Conservation (phyloP, 148 eudicot species). For the Suaeda aralocaspica region DNA sequence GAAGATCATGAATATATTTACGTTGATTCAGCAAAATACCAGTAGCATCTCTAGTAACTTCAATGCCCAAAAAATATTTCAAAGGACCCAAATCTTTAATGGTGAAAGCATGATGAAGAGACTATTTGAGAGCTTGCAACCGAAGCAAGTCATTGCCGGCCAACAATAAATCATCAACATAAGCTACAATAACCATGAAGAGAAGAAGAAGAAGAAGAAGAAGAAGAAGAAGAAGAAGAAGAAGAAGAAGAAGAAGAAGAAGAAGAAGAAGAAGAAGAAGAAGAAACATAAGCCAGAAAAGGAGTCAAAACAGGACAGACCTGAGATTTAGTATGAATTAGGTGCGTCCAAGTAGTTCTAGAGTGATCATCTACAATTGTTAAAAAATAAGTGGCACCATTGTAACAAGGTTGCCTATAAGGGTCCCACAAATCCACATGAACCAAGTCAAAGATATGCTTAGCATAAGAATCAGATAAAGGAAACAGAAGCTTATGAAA, state of each 20-base stretch:
- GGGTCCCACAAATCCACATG: slow-evolving; percentile 5
- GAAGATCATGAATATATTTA: background rate
- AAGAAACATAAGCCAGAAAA: no score
- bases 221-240: no score
- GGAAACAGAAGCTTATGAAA: background rate
- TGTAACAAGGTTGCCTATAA: background rate
- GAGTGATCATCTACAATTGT: slow-evolving; percentile 1
- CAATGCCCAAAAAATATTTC: background rate
- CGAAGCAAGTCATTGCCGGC: no score
- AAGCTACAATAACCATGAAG: background rate
- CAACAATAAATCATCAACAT: background rate
- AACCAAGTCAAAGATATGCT: background rate
- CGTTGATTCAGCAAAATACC: background rate
- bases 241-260: no score
- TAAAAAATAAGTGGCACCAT: background rate
- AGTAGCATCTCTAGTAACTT: background rate
- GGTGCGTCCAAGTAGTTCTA: background rate
- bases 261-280: no score
- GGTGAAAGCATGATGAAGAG: background rate
- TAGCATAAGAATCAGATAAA: background rate
- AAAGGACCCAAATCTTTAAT: background rate
- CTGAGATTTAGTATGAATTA: background rate
- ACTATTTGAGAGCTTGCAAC: no score
- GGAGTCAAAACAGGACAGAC: background rate
- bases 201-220: no score